These are phyloP conservation scores for Tolypocladium endophyticum DNA, from an alignment of 2,329 filamentous ascomycete species.

Conservation along the genomic window DNA sequence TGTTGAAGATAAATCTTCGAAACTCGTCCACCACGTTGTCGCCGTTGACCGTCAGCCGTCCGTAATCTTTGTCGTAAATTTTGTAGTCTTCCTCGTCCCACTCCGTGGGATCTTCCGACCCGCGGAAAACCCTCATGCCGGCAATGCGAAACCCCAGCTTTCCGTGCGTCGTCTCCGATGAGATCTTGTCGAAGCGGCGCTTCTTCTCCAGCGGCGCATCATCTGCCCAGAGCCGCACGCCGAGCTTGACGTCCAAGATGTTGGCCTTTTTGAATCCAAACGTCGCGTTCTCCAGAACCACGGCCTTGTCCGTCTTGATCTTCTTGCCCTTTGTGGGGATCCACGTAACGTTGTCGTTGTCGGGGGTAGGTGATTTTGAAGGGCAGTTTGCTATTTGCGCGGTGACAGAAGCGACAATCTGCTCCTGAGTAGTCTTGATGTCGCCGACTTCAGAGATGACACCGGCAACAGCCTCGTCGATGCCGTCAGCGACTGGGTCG, in stretches of 20 bases:
- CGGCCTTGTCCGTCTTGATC: constrained; percentile 68
- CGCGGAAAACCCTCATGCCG: constrained; percentile 54
- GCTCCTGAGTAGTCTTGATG: constrained; percentile 20
- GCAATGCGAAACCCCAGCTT: constrained; percentile 53
- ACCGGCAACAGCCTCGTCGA: constrained; percentile 37
- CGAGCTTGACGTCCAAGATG: constrained; percentile 88
- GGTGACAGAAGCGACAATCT: constrained; percentile 20
- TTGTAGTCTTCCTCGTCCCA: constrained; percentile 45
- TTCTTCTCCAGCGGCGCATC: constrained; percentile 50
- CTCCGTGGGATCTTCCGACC: constrained; percentile 38
- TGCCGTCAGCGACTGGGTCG: constrained; percentile 35
- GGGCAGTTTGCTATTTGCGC: constrained; percentile 18
- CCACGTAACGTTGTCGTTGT: constrained; percentile 26
- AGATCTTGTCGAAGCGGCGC: constrained; percentile 48
- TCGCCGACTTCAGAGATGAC: constrained; percentile 27
- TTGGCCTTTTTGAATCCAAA: constrained; percentile 76
- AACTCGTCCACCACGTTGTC: constrained; percentile 45
- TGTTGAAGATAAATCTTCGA: constrained; percentile 47
- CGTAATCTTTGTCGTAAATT: constrained; percentile 55
- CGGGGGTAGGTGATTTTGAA: constrained; percentile 2
- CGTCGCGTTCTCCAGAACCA: constrained; percentile 78
- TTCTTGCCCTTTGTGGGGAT: constrained; percentile 39
- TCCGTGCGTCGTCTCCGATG: constrained; percentile 47
- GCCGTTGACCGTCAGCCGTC: constrained; percentile 39
- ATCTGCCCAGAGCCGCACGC: constrained; percentile 76